A percentile compares a stretch with the other conserved stretches of the same genome.
These are phyloP conservation scores for Umbelopsis sp. DNA, from an alignment of 192 early-diverging fungal species.

Conservation along the genomic window DNA sequence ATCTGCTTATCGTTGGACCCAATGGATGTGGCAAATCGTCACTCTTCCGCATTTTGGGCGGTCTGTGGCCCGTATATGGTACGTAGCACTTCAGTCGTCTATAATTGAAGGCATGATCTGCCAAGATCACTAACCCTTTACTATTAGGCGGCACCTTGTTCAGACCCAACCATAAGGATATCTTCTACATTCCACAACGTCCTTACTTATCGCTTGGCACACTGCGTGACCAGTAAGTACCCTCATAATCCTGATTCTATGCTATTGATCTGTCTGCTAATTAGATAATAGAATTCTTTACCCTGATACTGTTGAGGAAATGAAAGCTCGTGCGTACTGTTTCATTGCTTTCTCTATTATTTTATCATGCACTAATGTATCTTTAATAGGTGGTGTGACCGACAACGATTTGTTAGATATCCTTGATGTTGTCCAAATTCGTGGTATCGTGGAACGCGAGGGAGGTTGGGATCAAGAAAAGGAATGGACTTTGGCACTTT, in stretches of 20 bases:
- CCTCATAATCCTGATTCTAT: not conserved
- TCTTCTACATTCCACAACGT: slow-evolving; percentile 98
- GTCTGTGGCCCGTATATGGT: slow-evolving; percentile 96
- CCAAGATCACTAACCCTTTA: not conserved
- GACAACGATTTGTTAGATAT: slow-evolving; percentile 82
- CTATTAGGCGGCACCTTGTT: slow-evolving; percentile 65
- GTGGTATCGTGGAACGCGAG: slow-evolving; percentile 83
- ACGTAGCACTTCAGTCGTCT: slow-evolving; percentile 1
- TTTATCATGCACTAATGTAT: not conserved
- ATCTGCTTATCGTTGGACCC: slow-evolving; percentile 91
- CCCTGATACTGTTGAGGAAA: slow-evolving; percentile 85
- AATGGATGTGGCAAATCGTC: slow-evolving; percentile 96
- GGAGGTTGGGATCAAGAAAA: slow-evolving; percentile 89
- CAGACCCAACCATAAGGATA: slow-evolving; percentile 78
- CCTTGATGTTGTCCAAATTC: slow-evolving; percentile 83
- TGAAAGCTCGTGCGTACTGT: slow-evolving; percentile 52
- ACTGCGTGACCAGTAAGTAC: slow-evolving; percentile 83
- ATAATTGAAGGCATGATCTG: no score
- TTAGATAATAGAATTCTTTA: slow-evolving; percentile 77
- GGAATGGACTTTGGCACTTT: slow-evolving; percentile 90
- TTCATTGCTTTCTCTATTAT: not conserved
- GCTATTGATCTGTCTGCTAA: not conserved
- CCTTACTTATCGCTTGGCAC: slow-evolving; percentile 96
- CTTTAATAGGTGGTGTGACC: slow-evolving; percentile 54
- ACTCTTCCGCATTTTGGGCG: slow-evolving; percentile 94